These are phyloP conservation scores for Rhodamnia rubescens DNA, from an alignment of 345 rosid species.

Conservation along the genomic window DNA sequence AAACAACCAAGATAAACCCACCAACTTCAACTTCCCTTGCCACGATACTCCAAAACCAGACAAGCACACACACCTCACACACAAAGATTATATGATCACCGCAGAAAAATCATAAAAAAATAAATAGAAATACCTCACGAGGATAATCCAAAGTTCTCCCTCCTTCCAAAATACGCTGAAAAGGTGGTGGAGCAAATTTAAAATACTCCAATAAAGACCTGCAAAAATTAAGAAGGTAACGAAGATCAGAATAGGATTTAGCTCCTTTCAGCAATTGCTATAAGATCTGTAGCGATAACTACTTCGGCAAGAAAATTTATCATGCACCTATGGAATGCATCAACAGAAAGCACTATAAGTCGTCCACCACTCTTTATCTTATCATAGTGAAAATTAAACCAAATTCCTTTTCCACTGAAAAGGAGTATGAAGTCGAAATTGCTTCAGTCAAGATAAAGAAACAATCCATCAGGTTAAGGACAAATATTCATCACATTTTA, in stretches of 20 bases:
- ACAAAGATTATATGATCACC: not conserved
- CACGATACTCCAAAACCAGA: not conserved
- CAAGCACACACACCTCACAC: not conserved
- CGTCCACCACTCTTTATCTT: not conserved
- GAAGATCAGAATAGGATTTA: not conserved
- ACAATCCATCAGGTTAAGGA: not conserved
- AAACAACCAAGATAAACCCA: not conserved
- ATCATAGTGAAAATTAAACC: not conserved
- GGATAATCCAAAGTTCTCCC: conserved; percentile 15
- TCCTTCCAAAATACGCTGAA: conserved; percentile 42
- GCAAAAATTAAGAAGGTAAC: conserved; percentile 9
- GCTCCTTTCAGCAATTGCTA: not conserved
- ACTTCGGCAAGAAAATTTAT: not conserved
- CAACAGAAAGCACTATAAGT: not conserved
- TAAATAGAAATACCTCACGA: conserved; percentile 30
- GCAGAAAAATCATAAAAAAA: not conserved
- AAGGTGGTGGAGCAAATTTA: conserved; percentile 72
- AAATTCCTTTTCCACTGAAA: not conserved
- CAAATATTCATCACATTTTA: not conserved
- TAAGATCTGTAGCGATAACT: not conserved
- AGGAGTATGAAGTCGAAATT: not conserved
- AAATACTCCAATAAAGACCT: conserved; percentile 70
- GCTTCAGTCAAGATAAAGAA: not conserved
- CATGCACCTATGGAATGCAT: not conserved
- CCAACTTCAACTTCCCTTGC: not conserved